Base-by-base conservation (phyloP, 441 rosid species). In the Syzygium malaccense region DNA sequence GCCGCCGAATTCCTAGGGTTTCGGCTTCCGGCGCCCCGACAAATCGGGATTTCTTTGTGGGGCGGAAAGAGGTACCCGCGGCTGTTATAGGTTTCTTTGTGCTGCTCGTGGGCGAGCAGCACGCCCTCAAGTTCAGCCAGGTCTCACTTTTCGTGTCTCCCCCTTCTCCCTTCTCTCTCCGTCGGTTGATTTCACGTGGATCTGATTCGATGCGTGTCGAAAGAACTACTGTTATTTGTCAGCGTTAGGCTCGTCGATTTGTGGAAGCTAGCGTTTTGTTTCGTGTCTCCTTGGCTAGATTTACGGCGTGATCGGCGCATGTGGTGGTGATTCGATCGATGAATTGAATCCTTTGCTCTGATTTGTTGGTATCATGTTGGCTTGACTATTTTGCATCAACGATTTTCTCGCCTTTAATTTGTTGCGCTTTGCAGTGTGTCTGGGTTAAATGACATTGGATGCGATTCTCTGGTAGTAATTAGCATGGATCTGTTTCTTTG, bases 51-150 rank as follows among this genome's bases (percentile, higher is more conserved):
- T 71, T 71, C 12, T 71, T 32, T 32, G 33, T 25, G 49, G n/a
- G 23, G 14, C 37, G 37, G 37, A 37, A 4, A 37, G 80, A 71
- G 80, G 80, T 71, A 20, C 80, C 25, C 14, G 96, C 14, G 98
- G 99, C 86, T 37, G 37, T 37, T 37, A 37, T 37, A 37, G 37
- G 37, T 3, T 37, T 37, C 37, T 37, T 37, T 37, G 93, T 96
- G 96, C 97, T 98, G 94, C 98, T 98, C 89, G 91, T 96, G 87
- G 99, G 99, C 68, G 99, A 98, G 90, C 97, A 96, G 88, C 98
- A 97, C 90, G 95, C 98, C 30, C 99, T 98, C 92, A 97, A 95
- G 96, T 97, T 96, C 90, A 97, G 99, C 91, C 98, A 97, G 99
- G 99, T 96, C 28, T 53, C 8, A 32, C 6, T 87, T 23, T 19